Evolutionary conservation across 2,329 filamentous ascomycete species (phyloP).

Genomic region (Fusarium pseudonygamai): DNA sequence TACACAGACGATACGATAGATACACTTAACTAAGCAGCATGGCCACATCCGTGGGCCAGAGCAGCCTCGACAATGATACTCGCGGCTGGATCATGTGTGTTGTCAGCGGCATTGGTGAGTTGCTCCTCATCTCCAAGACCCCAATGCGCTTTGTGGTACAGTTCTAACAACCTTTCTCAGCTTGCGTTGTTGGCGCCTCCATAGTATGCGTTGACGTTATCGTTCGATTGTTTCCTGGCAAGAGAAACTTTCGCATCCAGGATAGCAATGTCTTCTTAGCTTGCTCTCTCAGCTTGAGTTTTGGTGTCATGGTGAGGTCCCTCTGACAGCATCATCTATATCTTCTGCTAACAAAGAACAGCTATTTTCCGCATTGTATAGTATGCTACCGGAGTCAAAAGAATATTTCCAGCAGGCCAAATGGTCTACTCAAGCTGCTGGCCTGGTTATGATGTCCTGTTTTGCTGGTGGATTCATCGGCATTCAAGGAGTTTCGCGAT

Average conservation of each 20-base stretch:
- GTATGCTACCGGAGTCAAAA: conserved; percentile 89
- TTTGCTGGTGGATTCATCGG: conserved; percentile 79
- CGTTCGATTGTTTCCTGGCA: conserved; percentile 76
- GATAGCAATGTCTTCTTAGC: conserved; percentile 90
- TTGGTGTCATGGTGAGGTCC: conserved; percentile 87
- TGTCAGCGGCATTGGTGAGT: conserved; percentile 77
- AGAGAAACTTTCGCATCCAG: conserved; percentile 84
- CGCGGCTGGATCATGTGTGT: conserved; percentile 93
- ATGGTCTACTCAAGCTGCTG: conserved; percentile 72
- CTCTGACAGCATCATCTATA: neutral
- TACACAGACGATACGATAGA: conserved; percentile 19
- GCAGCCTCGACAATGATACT: conserved; percentile 76
- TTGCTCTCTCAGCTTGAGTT: conserved; percentile 88
- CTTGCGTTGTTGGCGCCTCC: conserved; percentile 77
- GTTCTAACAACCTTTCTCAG: conserved; percentile 39
- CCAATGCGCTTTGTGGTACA: neutral
- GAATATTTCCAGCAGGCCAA: conserved; percentile 77
- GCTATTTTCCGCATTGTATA: conserved; percentile 92
- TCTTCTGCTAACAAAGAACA: conserved; percentile 50
- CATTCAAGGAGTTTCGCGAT: conserved; percentile 76
- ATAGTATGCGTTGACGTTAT: conserved; percentile 89
- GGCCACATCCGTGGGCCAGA: conserved; percentile 51
- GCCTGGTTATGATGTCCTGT: conserved; percentile 73
- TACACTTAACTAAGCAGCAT: conserved; percentile 9
- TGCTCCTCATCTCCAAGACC: neutral